Base-by-base conservation (phyloP, 768 basidiomycete genomes). In the Hericium alpestre region DNA sequence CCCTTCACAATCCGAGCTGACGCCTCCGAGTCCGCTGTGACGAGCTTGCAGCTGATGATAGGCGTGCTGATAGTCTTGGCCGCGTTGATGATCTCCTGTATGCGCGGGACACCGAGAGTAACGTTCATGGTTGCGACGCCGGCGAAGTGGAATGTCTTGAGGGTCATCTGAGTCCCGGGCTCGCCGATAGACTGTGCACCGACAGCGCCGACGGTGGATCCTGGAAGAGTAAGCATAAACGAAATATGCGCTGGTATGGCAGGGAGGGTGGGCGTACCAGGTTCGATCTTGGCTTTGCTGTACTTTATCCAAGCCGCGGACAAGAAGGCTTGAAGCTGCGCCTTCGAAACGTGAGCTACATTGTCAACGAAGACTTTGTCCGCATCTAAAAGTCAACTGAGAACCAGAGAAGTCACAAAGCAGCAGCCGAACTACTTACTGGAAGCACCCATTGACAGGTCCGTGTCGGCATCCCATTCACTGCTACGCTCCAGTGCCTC, bases 121-220 rank as follows among this genome's bases (percentile, higher is more conserved):
- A 99, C 93, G 73, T 97, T 98, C 96, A 98, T 99, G 39, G 94
- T 94, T 8, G 96, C 96, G 61, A 99, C 95, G 74, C 96, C 96
- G 65, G 96, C 96, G 71, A 98, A 99, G 78, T 99, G 96, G 83
- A 99, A 99, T 56, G 96, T 98, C 73, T 98, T 98, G 63, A 98
- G 72, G 1, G 95, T 98, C 96, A 99, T 99, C 68, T 99, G 96
- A 0, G 96, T 99, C 41, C 95, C 96, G 1, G 96, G 96, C 71
- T 99, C 96, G 65, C 96, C 96, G 61, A 99, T 98, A 1, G 96
- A 98, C 67, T 99, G 96, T 3, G 96, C 96, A 4, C 95, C 96
- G 46, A 99, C 93, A 37, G 96, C 96, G 25, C 96, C 96, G 18
- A 99, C 96, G 18, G 96, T 98, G 0, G 95, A 97, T 10, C 94